Conservation (phyloP, 352 stramenopile genomes). For the Globisporangium barbulae region DNA sequence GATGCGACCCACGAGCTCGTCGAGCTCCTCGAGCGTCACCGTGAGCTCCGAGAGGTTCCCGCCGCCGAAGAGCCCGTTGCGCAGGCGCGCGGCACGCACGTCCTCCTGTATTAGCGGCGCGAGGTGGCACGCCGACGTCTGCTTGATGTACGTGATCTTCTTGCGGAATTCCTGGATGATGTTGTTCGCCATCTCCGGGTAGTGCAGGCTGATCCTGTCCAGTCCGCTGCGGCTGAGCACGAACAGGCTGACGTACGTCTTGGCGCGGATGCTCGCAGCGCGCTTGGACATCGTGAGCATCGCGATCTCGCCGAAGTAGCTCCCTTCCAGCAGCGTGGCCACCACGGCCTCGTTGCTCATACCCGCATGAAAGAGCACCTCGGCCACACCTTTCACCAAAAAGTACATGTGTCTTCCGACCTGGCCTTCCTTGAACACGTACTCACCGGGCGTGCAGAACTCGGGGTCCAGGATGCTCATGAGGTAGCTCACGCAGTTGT, state of each 20-base stretch:
- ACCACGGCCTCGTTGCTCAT: constrained; percentile 54
- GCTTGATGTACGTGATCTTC: constrained; percentile 81
- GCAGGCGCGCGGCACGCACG: constrained; percentile 31
- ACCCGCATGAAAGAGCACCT: constrained; percentile 65
- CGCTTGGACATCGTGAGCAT: constrained; percentile 81
- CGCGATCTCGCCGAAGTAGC: constrained; percentile 80
- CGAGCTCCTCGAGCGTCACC: constrained; percentile 51
- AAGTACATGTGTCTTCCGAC: constrained; percentile 85
- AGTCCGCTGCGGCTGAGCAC: constrained; percentile 71
- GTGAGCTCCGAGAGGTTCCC: constrained; percentile 34
- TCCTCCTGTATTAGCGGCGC: constrained; percentile 40
- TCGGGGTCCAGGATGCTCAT: constrained; percentile 79
- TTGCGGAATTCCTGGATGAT: constrained; percentile 76
- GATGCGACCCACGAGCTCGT: constrained; percentile 47
- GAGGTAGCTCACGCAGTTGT: constrained; percentile 77
- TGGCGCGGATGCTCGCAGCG: constrained; percentile 74
- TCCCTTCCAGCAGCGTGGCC: constrained; percentile 58
- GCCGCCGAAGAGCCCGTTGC: constrained; percentile 24
- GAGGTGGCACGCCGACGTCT: constrained; percentile 30
- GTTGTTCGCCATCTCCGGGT: constrained; percentile 75
- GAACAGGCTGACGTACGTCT: constrained; percentile 76
- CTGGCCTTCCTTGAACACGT: constrained; percentile 82
- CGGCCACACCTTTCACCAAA: constrained; percentile 66
- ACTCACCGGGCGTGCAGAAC: constrained; percentile 76
- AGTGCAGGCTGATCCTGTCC: constrained; percentile 70